Conservation (phyloP, 2,329 filamentous ascomycete species). For the Ophiostoma ulmi region DNA sequence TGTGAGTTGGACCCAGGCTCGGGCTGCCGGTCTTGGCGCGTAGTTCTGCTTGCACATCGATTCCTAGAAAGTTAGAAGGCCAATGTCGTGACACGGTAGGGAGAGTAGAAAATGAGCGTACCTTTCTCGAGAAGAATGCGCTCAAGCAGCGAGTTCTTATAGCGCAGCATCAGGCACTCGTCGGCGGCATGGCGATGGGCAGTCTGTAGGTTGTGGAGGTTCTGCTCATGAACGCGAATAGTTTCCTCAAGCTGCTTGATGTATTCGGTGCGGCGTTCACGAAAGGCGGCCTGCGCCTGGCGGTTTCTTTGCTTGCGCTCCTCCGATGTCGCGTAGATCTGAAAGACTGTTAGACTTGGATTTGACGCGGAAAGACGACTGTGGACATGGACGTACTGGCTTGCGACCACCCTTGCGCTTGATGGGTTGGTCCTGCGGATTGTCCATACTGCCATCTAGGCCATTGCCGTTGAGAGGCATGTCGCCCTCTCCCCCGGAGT, state of each 20-base stretch:
- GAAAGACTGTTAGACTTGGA: conserved; percentile 7
- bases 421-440: conserved; percentile 58
- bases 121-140: conserved; percentile 95
- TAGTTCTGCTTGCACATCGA: conserved; percentile 94
- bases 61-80: conserved; percentile 52
- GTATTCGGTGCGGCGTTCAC: conserved; percentile 94
- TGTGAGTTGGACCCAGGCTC: conserved; percentile 64
- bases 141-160: conserved; percentile 96
- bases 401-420: conserved; percentile 98
- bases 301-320: conserved; percentile 96
- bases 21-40: conserved; percentile 88
- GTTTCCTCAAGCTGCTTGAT: conserved; percentile 98
- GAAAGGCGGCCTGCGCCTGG: conserved; percentile 94
- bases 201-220: conserved; percentile 84
- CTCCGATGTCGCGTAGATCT: conserved; percentile 99
- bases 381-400: conserved; percentile 58
- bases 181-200: conserved; percentile 92
- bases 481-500: conserved; percentile 57
- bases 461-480: conserved; percentile 35
- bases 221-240: conserved; percentile 94
- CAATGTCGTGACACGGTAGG: neutral
- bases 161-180: conserved; percentile 95
- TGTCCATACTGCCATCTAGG: conserved; percentile 33
- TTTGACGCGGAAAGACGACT: neutral
- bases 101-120: conserved; percentile 35